Base-by-base conservation (phyloP, 192 early-diverging fungal species). In the Coemansia sp. region DNA sequence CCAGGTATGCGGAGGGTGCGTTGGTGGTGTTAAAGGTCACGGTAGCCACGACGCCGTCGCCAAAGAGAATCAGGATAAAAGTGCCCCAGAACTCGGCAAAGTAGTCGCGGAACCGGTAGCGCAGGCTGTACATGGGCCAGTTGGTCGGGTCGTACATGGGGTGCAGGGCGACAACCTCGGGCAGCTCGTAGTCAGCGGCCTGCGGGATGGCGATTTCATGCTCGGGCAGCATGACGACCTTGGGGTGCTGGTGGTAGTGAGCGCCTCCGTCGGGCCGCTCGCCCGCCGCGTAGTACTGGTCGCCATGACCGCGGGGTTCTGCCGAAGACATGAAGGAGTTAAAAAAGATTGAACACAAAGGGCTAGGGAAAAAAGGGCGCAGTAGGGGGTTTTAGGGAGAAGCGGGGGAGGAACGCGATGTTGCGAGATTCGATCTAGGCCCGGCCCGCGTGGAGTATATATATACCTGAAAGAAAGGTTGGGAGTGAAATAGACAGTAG, bases 51-150 rank as follows among this genome's bases (percentile, higher is more conserved):
- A 88, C 86, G n/a, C 90, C 90, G 59, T 87, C 79, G 38, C 87
- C 87, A 46, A 93, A 86, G 42, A 87, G 53, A 14, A 90, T 80
- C 51, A 93, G 74, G 31, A 90, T 70, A 62, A 86, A 86, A 4
- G 91, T 93, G 46, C 90, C 90, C 59, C 90, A 83, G 69, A 91
- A 90, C 85, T 93, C 91, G 45, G 90, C 90, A 31, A 92, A 70
- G 36, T 86, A 87, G 63, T 91, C 87, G 38, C 87, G 83, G 59
- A 64, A 77, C 43, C 39, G 29, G 63, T 75, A 71, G 40, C 77
- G 77, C 41, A 79, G 57, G 59, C 59, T 38, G 9, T 54, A 62
- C 24, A 64, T 12, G 15, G 82, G 76, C 82, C 79, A 82, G 68
- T 82, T 82, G 41, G 65, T 51, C n/a, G 79, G 79, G 32, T 82